Percentiles rank a stretch among this genome's conserved stretches.
phyloP scores from a whole-genome alignment of 805 yeast genomes.

The Wickerhamomyces hampshirensis region DNA sequence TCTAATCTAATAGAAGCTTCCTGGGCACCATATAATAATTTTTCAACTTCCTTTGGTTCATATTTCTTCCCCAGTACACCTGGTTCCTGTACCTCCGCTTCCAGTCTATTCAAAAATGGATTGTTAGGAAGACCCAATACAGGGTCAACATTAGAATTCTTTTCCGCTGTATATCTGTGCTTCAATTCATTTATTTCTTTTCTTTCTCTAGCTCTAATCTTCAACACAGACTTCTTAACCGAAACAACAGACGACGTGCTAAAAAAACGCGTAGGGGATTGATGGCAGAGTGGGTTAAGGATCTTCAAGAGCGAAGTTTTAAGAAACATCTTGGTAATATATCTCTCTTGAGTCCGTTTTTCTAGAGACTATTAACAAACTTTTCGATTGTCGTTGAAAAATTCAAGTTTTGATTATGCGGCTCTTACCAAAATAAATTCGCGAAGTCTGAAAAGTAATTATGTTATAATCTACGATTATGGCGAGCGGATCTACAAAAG shows the following conservation, averaged over 20 bases:
- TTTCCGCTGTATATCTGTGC: slow-evolving; percentile 23
- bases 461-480: too few species aligned
- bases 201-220: slow-evolving; percentile 21
- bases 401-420: slow-evolving; percentile 1
- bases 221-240: slow-evolving; percentile 21
- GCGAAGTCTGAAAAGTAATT: too few species aligned
- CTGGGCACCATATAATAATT: slow-evolving; percentile 72
- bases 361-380: too few species aligned
- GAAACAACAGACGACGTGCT: slow-evolving; percentile 6
- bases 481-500: too few species aligned
- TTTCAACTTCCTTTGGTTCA: slow-evolving; percentile 63
- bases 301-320: slow-evolving; percentile 11
- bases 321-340: slow-evolving; percentile 5
- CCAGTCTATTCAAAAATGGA: slow-evolving; percentile 64
- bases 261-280: slow-evolving; percentile 11
- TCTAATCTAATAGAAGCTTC: slow-evolving; percentile 42
- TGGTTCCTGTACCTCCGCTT: slow-evolving; percentile 63
- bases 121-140: slow-evolving; percentile 69
- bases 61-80: slow-evolving; percentile 57
- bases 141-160: slow-evolving; percentile 51
- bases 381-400: slow-evolving; percentile 2
- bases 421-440: not conserved
- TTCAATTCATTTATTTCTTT: slow-evolving; percentile 23
- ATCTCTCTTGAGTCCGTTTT: not conserved
- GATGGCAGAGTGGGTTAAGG: slow-evolving; percentile 5